A percentile compares a stretch with the other conserved stretches of the same genome.
These are phyloP conservation scores for Cladosporium sp. DNA, from an alignment of 2,329 filamentous ascomycete genomes.

Conservation along the genomic window DNA sequence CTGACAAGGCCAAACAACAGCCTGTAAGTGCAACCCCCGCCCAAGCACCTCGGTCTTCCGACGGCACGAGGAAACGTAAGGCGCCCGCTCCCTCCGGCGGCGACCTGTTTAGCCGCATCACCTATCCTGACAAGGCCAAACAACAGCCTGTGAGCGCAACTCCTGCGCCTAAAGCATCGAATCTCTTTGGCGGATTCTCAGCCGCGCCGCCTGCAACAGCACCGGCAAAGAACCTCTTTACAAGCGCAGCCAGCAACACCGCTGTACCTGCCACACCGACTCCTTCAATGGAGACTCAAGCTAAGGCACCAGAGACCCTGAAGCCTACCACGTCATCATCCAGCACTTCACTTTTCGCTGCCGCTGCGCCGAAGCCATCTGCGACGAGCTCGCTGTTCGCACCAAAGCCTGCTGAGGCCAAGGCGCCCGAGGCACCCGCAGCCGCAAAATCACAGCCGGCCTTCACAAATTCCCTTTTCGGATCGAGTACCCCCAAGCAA, in stretches of 20 bases:
- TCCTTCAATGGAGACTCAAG: neutral
- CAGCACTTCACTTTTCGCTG: conserved; percentile 2
- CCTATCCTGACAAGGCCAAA: conserved; percentile 3
- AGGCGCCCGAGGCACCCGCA: neutral
- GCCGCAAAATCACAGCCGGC: neutral
- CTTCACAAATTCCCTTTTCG: neutral
- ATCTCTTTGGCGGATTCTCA: conserved; percentile 7
- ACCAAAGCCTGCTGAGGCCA: neutral
- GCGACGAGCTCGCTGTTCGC: conserved; percentile 10
- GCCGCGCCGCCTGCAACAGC: conserved; percentile 9
- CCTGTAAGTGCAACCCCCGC: neutral
- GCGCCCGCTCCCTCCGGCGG: neutral
- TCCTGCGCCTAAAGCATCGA: conserved; percentile 6
- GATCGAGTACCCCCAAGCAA: conserved; percentile 1
- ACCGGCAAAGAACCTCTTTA: conserved; percentile 10
- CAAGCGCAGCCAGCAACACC: conserved; percentile 1
- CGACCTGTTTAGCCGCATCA: conserved; percentile 8
- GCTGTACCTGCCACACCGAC: conserved; percentile 4
- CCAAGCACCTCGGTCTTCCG: too few relatives aligned
- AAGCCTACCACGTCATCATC: conserved; percentile 3
- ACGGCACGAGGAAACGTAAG: too few relatives aligned
- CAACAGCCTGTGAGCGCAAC: conserved; percentile 7
- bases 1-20: conserved; percentile 3
- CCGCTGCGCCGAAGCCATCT: conserved; percentile 5
- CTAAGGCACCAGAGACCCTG: neutral